These are phyloP conservation scores for Lumnitzera racemosa DNA, from an alignment of 345 rosid genomes.

Conservation along the genomic window DNA sequence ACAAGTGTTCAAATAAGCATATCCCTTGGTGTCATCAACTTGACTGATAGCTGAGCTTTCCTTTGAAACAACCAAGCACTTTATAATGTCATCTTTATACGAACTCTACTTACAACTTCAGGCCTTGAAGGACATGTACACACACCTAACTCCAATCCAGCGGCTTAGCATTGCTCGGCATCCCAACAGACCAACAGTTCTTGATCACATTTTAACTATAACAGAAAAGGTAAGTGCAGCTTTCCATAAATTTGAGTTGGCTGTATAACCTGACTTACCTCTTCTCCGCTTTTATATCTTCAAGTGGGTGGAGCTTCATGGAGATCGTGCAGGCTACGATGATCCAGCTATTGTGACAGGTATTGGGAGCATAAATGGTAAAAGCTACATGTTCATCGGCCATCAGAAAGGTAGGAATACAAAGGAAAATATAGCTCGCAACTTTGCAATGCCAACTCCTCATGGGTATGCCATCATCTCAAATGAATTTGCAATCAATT, in stretches of 20 bases:
- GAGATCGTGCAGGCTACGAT: slow-evolving; percentile 95
- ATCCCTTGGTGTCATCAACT: too few species aligned
- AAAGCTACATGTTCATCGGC: slow-evolving; percentile 86
- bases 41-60: too few species aligned
- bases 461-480: slow-evolving; percentile 58
- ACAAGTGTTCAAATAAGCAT: too few species aligned
- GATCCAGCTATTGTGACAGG: slow-evolving; percentile 98
- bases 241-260: not conserved
- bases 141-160: slow-evolving; percentile 75
- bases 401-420: slow-evolving; percentile 99
- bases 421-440: slow-evolving; percentile 85
- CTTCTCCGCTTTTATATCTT: slow-evolving; percentile 11
- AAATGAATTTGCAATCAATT: not conserved
- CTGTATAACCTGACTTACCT: not conserved
- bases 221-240: slow-evolving; percentile 72
- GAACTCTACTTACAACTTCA: slow-evolving; percentile 20
- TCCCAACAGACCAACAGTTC: slow-evolving; percentile 96
- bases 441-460: slow-evolving; percentile 99
- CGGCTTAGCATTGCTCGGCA: slow-evolving; percentile 93
- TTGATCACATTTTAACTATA: slow-evolving; percentile 82
- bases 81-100: not conserved
- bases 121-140: slow-evolving; percentile 77
- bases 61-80: not conserved
- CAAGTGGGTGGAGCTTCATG: slow-evolving; percentile 98
- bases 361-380: slow-evolving; percentile 83